Conservation (phyloP, 1,139 yeast genomes). For the Pichia terricola region DNA sequence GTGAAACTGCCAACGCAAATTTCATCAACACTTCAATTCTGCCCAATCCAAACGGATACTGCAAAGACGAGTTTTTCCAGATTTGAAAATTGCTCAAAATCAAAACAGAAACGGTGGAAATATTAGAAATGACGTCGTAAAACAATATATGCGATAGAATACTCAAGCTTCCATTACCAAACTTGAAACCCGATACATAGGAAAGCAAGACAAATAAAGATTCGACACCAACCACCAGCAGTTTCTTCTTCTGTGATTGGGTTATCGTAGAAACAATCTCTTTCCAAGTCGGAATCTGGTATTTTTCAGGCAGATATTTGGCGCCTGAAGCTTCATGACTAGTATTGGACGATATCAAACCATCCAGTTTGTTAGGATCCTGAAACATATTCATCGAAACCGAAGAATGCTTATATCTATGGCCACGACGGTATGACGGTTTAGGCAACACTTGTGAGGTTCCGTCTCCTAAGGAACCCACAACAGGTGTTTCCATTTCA, state of each 20-base stretch:
- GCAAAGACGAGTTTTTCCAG: conserved; percentile 78
- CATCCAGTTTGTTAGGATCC: conserved; percentile 30
- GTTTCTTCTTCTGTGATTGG: conserved; percentile 42
- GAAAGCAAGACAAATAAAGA: conserved; percentile 44
- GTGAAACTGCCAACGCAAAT: conserved; percentile 75
- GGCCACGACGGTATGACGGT: conserved; percentile 84
- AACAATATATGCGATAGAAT: conserved; percentile 82
- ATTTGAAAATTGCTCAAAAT: conserved; percentile 83
- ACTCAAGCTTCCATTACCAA: conserved; percentile 52
- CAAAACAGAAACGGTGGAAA: conserved; percentile 62
- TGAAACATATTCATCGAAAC: conserved; percentile 93
- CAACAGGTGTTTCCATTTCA: no score
- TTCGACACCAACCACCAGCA: conserved; percentile 63
- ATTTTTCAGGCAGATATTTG: conserved; percentile 65
- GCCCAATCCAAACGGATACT: conserved; percentile 86
- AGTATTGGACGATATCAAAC: conserved; percentile 36
- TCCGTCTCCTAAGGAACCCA: not conserved
- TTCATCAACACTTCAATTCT: conserved; percentile 81
- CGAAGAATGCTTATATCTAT: conserved; percentile 92
- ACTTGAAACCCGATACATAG: conserved; percentile 51
- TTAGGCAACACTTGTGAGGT: conserved; percentile 27
- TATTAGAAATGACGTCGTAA: conserved; percentile 77
- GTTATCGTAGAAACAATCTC: conserved; percentile 55
- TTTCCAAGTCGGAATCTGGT: conserved; percentile 64
- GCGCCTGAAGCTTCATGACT: no score